phyloP scores from a whole-genome alignment of 2,329 filamentous ascomycete species.

The Microdochium trichocladiopsis region DNA sequence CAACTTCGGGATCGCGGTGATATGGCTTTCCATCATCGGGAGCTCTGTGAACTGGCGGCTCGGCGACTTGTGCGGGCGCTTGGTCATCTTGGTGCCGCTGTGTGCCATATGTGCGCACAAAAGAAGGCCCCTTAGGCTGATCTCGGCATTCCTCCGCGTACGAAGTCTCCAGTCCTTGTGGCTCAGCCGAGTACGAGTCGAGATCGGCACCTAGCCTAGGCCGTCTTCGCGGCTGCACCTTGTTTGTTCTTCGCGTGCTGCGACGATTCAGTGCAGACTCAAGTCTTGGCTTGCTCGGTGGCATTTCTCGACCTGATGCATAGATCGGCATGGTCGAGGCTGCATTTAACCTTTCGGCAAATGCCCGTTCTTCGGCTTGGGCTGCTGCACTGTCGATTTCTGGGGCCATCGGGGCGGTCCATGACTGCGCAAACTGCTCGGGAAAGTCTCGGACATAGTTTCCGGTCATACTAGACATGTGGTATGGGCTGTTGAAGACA shows the following conservation, averaged over 20 bases:
- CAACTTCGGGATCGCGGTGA: slow-evolving; percentile 19
- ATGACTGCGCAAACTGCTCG: slow-evolving; percentile 39
- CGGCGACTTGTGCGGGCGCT: slow-evolving; percentile 3
- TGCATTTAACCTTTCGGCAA: not conserved
- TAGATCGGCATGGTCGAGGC: slow-evolving; percentile 1
- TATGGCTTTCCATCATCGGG: slow-evolving; percentile 9
- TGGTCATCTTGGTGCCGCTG: slow-evolving; percentile 4
- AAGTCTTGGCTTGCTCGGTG: not conserved
- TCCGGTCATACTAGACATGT: slow-evolving; percentile 28
- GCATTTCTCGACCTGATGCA: not conserved
- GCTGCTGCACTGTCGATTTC: slow-evolving; percentile 1
- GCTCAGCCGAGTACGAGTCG: slow-evolving; percentile 34
- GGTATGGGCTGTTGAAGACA: not conserved
- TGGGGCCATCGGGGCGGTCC: slow-evolving; percentile 22
- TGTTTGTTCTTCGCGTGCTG: slow-evolving; percentile 1
- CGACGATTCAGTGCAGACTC: slow-evolving; percentile 2
- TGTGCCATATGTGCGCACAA: slow-evolving; percentile 25
- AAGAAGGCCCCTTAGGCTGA: slow-evolving; percentile 23
- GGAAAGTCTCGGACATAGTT: slow-evolving; percentile 45
- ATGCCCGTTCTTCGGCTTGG: not conserved
- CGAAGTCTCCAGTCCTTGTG: slow-evolving; percentile 40
- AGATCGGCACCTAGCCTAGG: slow-evolving; percentile 9
- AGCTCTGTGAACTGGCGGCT: slow-evolving; percentile 4
- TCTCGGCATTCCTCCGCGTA: slow-evolving; percentile 35
- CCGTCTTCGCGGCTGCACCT: slow-evolving; percentile 3